These are phyloP conservation scores for Phanerochaete sordida DNA, from an alignment of 768 basidiomycete genomes.

Conservation along the genomic window DNA sequence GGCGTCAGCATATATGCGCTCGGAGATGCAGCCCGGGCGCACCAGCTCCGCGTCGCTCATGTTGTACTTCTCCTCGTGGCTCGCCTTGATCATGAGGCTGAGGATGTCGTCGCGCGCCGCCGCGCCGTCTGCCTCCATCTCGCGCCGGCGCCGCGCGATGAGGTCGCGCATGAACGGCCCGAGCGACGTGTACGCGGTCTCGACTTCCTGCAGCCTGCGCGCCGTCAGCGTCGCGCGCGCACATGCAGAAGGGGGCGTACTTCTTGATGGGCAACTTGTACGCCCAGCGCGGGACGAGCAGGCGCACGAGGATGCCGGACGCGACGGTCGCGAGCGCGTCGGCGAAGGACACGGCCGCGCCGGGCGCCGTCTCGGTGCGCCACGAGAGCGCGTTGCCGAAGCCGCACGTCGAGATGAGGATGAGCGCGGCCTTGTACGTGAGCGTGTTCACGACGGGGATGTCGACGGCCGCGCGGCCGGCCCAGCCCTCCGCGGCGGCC, in stretches of 20 bases:
- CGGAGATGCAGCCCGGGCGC: too few species aligned
- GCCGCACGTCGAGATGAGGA: constrained; percentile 1
- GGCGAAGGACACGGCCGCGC: background rate
- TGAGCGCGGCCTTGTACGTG: background rate
- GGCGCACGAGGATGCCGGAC: background rate
- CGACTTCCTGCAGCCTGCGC: too few species aligned
- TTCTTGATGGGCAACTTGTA: constrained; percentile 3
- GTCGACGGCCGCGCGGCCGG: background rate
- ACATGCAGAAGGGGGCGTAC: background rate
- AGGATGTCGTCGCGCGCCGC: background rate
- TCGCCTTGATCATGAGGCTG: constrained; percentile 2
- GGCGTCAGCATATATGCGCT: too few species aligned
- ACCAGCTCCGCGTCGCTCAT: constrained; percentile 1
- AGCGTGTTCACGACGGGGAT: background rate
- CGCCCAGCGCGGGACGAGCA: background rate
- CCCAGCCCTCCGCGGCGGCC: background rate
- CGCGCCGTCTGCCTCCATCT: background rate
- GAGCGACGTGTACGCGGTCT: too few species aligned
- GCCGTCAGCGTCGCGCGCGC: too few species aligned
- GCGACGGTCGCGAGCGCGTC: background rate
- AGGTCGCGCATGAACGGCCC: background rate
- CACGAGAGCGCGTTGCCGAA: background rate
- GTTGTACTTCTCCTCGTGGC: background rate
- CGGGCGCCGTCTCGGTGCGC: background rate
- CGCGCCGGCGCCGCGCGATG: background rate